A percentile compares a stretch with the other conserved stretches of the same genome.
Conservation (phyloP, 1,284 basidiomycete species). For the Fomes fomentarius region DNA sequence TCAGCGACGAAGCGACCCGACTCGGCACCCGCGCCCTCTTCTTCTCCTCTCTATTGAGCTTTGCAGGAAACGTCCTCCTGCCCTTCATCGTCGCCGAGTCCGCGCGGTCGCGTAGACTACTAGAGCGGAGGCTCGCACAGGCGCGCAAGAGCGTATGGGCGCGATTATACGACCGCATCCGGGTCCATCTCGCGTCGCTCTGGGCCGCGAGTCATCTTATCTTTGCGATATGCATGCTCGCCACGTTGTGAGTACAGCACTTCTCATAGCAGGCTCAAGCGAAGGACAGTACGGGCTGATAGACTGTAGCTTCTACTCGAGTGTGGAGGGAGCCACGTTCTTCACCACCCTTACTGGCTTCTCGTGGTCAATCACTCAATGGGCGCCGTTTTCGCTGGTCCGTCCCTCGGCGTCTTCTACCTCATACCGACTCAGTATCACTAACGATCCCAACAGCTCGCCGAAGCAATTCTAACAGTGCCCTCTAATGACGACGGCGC, state of each 20-base stretch:
- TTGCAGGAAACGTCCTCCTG: slow-evolving; percentile 70
- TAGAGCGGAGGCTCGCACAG: slow-evolving; percentile 26
- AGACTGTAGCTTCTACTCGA: slow-evolving; percentile 62
- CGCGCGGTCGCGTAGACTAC: slow-evolving; percentile 29
- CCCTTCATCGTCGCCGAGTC: slow-evolving; percentile 67
- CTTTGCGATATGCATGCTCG: slow-evolving; percentile 71
- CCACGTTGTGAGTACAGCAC: slow-evolving; percentile 64
- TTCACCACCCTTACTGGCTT: slow-evolving; percentile 74
- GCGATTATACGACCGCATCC: slow-evolving; percentile 38
- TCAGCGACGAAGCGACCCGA: slow-evolving; percentile 56
- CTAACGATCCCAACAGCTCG: slow-evolving; percentile 51
- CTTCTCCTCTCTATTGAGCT: slow-evolving; percentile 72
- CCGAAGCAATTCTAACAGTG: slow-evolving; percentile 70
- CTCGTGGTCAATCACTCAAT: slow-evolving; percentile 79
- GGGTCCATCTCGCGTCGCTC: slow-evolving; percentile 64
- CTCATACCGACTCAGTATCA: neutral
- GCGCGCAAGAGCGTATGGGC: slow-evolving; percentile 26
- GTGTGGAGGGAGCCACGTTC: slow-evolving; percentile 63
- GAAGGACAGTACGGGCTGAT: too few relatives aligned
- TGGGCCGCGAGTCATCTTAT: slow-evolving; percentile 80
- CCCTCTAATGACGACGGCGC: slow-evolving; percentile 44
- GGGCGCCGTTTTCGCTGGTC: slow-evolving; percentile 81
- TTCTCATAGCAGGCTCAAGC: too few relatives aligned
- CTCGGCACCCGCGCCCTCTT: slow-evolving; percentile 86
- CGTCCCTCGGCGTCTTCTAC: slow-evolving; percentile 29